Evolutionary conservation across 768 basidiomycete species (phyloP), one percentile per base, ranked within the genome.

Genomic region (Lactifluus echinatus): DNA sequence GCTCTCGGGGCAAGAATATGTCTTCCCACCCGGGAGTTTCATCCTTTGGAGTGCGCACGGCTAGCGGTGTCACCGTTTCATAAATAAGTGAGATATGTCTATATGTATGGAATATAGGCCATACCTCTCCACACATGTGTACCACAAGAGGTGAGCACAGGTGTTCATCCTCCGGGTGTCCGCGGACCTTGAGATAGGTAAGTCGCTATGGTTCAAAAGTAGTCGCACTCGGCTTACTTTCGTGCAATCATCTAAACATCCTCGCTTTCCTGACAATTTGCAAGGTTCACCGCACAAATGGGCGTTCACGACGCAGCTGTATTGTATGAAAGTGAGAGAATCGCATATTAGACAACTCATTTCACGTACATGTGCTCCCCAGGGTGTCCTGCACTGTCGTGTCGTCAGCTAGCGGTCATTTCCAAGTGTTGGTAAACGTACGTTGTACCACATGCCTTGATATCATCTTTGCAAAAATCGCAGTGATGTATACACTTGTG

Each of bases 101-200:
- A 1, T 3, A 19, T 17, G n/a, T n/a, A n/a, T 0, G n/a, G 14
- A n/a, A 21, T 33, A 28, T 26, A 24, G 15, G n/a, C 10, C 57
- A 8, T 59, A 79, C 83, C 73, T 76, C 67, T n/a, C 81, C 81
- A 55, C 84, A 85, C 37, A 74, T 75, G 56, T 85, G 84, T 2
- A 74, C 62, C 17, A 68, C n/a, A n/a, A n/a, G 67, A 2, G 82
- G 79, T 0, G 80, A 73, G 61, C 84, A 85, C 53, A 76, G 53
- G 62, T 84, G 84, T 6, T 74, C 75, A 0, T 72, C 73, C 3
- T 74, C 80, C 1, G 50, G 33, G 51, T 84, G 82, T 14, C 71
- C 72, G 3, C 71, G 69, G 6, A 76, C 69, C 81, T 85, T 62
- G n/a, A 29, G 2, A 17, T 29, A 21, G 14, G 1, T 59, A 33